These are phyloP conservation scores for Cyclocybe aegerita DNA, from an alignment of 768 basidiomycete genomes.

Conservation along the genomic window DNA sequence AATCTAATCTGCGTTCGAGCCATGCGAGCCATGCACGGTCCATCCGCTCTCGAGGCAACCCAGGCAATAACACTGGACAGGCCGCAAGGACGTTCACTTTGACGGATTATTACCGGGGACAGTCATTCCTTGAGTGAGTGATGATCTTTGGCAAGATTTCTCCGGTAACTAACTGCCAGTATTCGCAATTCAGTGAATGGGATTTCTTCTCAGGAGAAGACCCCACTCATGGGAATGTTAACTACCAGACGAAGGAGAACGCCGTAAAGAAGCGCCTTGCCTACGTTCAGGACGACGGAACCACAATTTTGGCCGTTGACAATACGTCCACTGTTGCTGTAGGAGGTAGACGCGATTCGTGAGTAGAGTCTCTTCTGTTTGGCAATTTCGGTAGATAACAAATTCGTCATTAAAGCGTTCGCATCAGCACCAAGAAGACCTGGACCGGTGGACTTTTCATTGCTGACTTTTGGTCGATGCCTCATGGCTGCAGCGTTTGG, in stretches of 20 bases:
- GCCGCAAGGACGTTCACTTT: slow-evolving; percentile 23
- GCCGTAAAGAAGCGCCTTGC: slow-evolving; percentile 57
- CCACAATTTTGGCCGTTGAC: slow-evolving; percentile 65
- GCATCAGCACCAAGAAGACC: slow-evolving; percentile 62
- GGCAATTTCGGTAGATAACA: slow-evolving; percentile 5
- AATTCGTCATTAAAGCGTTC: slow-evolving; percentile 47
- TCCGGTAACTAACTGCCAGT: background rate
- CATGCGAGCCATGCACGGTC: slow-evolving; percentile 21
- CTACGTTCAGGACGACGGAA: slow-evolving; percentile 57
- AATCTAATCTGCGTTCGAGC: slow-evolving; percentile 15
- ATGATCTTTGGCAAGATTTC: background rate
- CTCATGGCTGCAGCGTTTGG: slow-evolving; percentile 70
- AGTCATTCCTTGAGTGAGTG: slow-evolving; percentile 61
- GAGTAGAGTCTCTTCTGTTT: slow-evolving; percentile 17
- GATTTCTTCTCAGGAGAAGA: slow-evolving; percentile 62
- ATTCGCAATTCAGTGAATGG: slow-evolving; percentile 47
- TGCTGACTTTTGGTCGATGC: slow-evolving; percentile 70
- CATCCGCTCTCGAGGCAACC: slow-evolving; percentile 19
- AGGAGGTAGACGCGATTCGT: slow-evolving; percentile 59
- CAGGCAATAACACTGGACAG: background rate
- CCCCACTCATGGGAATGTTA: slow-evolving; percentile 71
- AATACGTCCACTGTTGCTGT: slow-evolving; percentile 43
- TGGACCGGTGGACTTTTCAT: slow-evolving; percentile 74
- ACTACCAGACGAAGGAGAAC: slow-evolving; percentile 47
- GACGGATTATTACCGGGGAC: slow-evolving; percentile 39